Evolutionary conservation across 2,329 filamentous ascomycete species (phyloP), one percentile per base, ranked within the genome.

Genomic region (Xylaria sp.): DNA sequence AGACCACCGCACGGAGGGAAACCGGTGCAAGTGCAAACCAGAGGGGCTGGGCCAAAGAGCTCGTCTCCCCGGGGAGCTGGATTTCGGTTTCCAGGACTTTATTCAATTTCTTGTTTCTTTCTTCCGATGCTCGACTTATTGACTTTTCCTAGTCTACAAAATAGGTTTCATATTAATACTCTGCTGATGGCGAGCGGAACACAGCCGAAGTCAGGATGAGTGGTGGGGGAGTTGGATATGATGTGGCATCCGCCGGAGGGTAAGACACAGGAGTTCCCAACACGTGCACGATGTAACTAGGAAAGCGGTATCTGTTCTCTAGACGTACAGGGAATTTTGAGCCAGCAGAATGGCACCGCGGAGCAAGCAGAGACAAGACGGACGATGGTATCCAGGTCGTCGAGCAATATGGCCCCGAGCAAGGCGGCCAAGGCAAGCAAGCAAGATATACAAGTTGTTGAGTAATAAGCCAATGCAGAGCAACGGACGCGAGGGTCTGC

Each of bases 141-240:
- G 15, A 25, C 9, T 49, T 58, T 64, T 58, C 65, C 67, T 68
- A 60, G 64, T 61, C 54, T 63, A 64, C 53, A 58, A n/a, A 11
- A 63, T 51, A 37, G 49, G 62, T 25, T 28, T 63, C 62, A 67
- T 58, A 69, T 72, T 70, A 71, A 70, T 60, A 64, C 49, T 59
- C 47, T 57, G 52, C 45, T 37, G 50, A 42, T 55, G 53, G 47
- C 28, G 57, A 63, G 54, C 52, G 60, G 56, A 54, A 51, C 57
- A 46, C 47, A 43, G 65, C 62, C 59, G 42, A 50, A 43, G 62
- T 61, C 54, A 46, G 46, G 19, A 28, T 57, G 66, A 38, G 37
- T 51, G 25, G 37, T 23, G 49, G 31, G 28, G 37, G 23, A 28
- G 35, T 37, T 28, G 17, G 31, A 17, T 19, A 25, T n/a, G 37